Evolutionary conservation across 306 rosid genomes (phyloP).

Genomic region (Carpinus viminea): DNA sequence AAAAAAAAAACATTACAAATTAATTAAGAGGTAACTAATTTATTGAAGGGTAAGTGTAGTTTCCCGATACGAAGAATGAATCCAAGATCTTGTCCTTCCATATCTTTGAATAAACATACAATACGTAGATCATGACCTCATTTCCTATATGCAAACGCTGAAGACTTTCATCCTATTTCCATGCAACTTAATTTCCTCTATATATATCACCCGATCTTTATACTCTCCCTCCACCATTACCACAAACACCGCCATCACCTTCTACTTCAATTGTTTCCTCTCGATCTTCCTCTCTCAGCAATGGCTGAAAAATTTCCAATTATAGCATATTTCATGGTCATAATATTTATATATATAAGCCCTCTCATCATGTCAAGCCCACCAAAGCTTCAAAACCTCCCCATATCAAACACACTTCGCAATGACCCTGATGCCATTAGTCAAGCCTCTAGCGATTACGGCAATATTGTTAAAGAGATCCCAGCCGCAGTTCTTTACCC

Average conservation of each 20-base stretch:
- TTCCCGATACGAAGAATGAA: neutral
- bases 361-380: constrained; percentile 43
- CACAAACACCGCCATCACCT: constrained; percentile 4
- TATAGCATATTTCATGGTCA: constrained; percentile 27
- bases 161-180: neutral
- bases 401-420: constrained; percentile 36
- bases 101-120: constrained; percentile 39
- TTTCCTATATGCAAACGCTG: constrained; percentile 10
- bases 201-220: constrained; percentile 17
- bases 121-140: constrained; percentile 24
- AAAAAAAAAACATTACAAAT: no score
- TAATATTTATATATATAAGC: constrained; percentile 36
- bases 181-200: neutral
- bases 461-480: constrained; percentile 42
- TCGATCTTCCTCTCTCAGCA: constrained; percentile 7
- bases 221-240: neutral
- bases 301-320: constrained; percentile 43
- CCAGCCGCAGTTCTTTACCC: constrained; percentile 67
- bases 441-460: constrained; percentile 61
- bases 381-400: constrained; percentile 8
- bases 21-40: no score
- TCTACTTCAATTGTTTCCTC: constrained; percentile 12
- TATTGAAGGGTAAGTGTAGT: no score
- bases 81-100: constrained; percentile 37
- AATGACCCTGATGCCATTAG: constrained; percentile 47